phyloP scores from a whole-genome alignment of 2,329 filamentous ascomycete genomes.

The Calonectria honghensis region DNA sequence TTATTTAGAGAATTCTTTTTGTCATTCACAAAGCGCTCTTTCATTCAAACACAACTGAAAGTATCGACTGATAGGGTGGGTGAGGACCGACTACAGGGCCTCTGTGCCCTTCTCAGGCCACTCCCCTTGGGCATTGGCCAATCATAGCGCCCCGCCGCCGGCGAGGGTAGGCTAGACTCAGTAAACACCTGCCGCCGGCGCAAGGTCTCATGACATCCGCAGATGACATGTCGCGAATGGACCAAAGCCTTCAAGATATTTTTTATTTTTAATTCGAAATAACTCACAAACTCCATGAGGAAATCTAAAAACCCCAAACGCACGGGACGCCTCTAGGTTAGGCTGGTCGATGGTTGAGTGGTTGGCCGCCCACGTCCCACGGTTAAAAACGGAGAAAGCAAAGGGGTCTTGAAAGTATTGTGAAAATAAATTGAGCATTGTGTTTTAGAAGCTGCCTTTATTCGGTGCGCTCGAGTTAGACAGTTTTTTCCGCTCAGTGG shows the following conservation, averaged over 20 bases:
- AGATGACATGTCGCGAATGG: background rate
- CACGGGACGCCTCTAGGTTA: background rate
- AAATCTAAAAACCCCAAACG: background rate
- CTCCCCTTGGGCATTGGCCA: background rate
- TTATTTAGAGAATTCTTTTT: background rate
- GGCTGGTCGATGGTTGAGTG: background rate
- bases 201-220: background rate
- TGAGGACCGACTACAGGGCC: slow-evolving; percentile 3
- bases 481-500: background rate
- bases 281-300: background rate
- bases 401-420: background rate
- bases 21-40: background rate
- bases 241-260: background rate
- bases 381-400: background rate
- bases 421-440: background rate
- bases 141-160: slow-evolving; percentile 18
- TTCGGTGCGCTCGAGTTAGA: background rate
- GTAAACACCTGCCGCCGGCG: slow-evolving; percentile 8
- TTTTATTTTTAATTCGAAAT: background rate
- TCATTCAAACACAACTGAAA: background rate
- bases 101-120: slow-evolving; percentile 9
- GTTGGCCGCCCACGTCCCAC: background rate
- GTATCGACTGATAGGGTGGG: slow-evolving; percentile 5
- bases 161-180: background rate
- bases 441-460: background rate